Evolutionary conservation across 805 yeast genomes (phyloP).

Genomic region (Sungouiella thailandica): DNA sequence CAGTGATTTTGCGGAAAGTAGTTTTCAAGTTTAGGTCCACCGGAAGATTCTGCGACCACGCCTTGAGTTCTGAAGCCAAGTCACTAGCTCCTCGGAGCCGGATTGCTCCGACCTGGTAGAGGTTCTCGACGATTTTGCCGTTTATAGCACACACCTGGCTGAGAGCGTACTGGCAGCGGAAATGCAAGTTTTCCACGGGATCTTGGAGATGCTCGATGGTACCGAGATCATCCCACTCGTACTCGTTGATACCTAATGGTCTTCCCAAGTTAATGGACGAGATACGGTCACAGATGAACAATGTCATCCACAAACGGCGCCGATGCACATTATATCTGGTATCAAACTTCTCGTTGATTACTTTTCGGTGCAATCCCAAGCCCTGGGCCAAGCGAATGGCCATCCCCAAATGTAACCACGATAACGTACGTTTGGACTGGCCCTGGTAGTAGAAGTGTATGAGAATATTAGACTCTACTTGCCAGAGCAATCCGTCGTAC

Average conservation of each 20-base stretch:
- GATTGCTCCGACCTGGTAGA: slow-evolving; percentile 28
- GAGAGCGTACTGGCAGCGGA: slow-evolving; percentile 23
- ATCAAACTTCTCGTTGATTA: slow-evolving; percentile 34
- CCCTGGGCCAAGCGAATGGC: slow-evolving; percentile 41
- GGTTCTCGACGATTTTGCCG: slow-evolving; percentile 25
- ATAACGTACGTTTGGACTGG: slow-evolving; percentile 34
- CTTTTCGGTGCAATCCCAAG: slow-evolving; percentile 36
- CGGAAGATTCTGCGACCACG: slow-evolving; percentile 30
- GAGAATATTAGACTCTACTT: slow-evolving; percentile 36
- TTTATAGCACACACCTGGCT: slow-evolving; percentile 23
- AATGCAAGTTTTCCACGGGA: slow-evolving; percentile 9
- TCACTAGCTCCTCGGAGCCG: slow-evolving; percentile 25
- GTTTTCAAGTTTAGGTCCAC: slow-evolving; percentile 22
- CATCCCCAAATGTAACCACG: slow-evolving; percentile 41
- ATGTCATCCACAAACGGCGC: slow-evolving; percentile 29
- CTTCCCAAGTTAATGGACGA: slow-evolving; percentile 33
- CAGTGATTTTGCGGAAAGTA: slow-evolving; percentile 7
- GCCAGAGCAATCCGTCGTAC: slow-evolving; percentile 35
- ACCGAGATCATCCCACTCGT: slow-evolving; percentile 36
- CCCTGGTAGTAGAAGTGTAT: slow-evolving; percentile 37
- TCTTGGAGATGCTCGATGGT: slow-evolving; percentile 13
- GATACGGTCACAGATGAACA: slow-evolving; percentile 31
- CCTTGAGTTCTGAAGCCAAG: slow-evolving; percentile 31
- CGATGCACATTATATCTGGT: slow-evolving; percentile 22
- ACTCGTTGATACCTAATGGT: slow-evolving; percentile 29